Conservation (phyloP, 148 eudicot species). For the Rhododendron williamsianum region DNA sequence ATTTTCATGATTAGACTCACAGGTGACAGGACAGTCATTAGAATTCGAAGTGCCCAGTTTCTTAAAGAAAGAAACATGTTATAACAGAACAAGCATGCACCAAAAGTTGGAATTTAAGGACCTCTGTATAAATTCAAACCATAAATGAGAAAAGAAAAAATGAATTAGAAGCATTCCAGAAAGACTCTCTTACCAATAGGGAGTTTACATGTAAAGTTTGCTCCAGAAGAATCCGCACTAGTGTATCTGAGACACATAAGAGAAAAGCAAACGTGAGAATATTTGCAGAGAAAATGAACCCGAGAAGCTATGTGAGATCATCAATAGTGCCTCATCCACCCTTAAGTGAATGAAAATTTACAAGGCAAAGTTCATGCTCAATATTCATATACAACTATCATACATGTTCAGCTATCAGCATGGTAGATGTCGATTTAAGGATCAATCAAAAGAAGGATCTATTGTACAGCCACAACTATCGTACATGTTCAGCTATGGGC, state of each 20-base stretch:
- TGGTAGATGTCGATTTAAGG: not conserved
- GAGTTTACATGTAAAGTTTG: constrained; percentile 32
- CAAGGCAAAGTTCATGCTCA: not conserved
- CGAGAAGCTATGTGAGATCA: not conserved
- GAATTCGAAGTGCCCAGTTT: not conserved
- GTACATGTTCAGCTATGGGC: not conserved
- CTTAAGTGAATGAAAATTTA: not conserved
- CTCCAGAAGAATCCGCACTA: constrained; percentile 42
- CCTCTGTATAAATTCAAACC: not conserved
- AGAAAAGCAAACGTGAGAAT: not conserved
- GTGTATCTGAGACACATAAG: constrained; percentile 26
- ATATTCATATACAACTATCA: not conserved
- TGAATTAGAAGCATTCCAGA: not conserved
- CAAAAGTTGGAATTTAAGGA: not conserved
- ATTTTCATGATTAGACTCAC: not conserved
- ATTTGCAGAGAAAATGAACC: not conserved
- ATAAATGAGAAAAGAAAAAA: not conserved
- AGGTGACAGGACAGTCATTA: not conserved
- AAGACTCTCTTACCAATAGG: constrained; percentile 28
- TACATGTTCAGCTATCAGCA: not conserved
- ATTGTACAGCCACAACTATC: not conserved
- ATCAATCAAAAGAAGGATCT: not conserved
- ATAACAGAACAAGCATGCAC: not conserved
- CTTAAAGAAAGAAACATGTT: not conserved
- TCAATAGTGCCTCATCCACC: not conserved